Evolutionary conservation across 306 rosid genomes (phyloP).

Genomic region (Inga oerstediana): DNA sequence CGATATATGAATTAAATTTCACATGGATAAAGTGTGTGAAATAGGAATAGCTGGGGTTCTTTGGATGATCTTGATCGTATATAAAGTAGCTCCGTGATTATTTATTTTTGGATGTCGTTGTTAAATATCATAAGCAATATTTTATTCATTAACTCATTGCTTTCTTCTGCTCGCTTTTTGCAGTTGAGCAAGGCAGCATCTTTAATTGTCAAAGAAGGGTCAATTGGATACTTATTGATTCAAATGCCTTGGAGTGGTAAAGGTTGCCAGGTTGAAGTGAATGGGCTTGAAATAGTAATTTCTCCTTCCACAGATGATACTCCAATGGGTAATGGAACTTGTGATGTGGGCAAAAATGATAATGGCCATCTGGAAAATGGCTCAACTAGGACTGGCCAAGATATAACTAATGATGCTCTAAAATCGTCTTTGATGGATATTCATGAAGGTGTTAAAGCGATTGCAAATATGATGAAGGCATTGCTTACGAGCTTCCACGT

Average conservation of each 20-base stretch:
- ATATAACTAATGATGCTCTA: constrained; percentile 40
- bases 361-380: constrained; percentile 21
- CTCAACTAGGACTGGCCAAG: constrained; percentile 45
- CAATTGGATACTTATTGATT: constrained; percentile 73
- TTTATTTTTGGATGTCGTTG: constrained; percentile 8
- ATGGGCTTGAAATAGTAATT: constrained; percentile 85
- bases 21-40: not conserved
- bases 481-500: constrained; percentile 87
- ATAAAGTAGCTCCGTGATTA: not conserved
- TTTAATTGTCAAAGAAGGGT: constrained; percentile 77
- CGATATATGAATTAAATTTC: constrained; percentile 2
- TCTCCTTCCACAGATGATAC: constrained; percentile 48
- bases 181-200: constrained; percentile 65
- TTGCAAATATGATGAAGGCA: constrained; percentile 87
- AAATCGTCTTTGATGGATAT: constrained; percentile 68
- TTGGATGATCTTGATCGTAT: constrained; percentile 1
- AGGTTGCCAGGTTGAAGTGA: constrained; percentile 88
- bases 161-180: constrained; percentile 30
- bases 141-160: not conserved
- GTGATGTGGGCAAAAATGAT: constrained; percentile 40
- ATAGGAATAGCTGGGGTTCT: constrained; percentile 12
- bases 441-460: constrained; percentile 92
- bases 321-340: constrained; percentile 46
- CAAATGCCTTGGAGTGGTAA: constrained; percentile 89
- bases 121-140: not conserved